Evolutionary conservation across 306 rosid species (phyloP).

Genomic region (Castanea sativa): DNA sequence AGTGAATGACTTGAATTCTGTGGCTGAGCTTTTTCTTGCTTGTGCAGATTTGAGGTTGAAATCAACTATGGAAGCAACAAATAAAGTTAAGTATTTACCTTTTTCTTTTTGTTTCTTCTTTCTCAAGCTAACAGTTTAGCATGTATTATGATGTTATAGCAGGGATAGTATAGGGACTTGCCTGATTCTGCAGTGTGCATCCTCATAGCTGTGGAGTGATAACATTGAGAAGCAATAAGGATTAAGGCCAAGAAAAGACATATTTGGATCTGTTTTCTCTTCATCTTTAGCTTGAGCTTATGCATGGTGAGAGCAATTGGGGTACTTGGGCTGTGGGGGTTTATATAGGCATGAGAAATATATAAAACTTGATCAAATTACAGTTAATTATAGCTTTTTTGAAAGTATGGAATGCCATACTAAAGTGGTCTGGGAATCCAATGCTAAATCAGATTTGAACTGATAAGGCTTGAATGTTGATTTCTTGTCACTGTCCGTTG

Average conservation of each 20-base stretch:
- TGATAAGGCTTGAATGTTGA: background rate
- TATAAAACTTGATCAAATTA: background rate
- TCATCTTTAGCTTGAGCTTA: conserved; percentile 21
- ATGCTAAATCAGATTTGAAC: conserved; percentile 6
- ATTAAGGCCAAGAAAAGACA: conserved; percentile 18
- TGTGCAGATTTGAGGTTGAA: background rate
- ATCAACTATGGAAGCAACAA: background rate
- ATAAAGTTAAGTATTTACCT: background rate
- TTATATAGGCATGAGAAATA: conserved; percentile 9
- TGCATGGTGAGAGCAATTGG: conserved; percentile 4
- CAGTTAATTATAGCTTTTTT: conserved; percentile 15
- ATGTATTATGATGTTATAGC: background rate
- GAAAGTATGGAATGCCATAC: conserved; percentile 11
- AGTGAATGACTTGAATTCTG: conserved; percentile 11
- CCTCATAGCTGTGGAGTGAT: conserved; percentile 1
- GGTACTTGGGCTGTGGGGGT: background rate
- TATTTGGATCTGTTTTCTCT: background rate
- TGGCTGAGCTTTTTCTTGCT: conserved; percentile 14
- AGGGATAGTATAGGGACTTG: conserved; percentile 4
- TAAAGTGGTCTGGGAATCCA: conserved; percentile 32
- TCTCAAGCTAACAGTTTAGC: background rate
- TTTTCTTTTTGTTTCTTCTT: background rate
- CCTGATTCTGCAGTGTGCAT: conserved; percentile 19
- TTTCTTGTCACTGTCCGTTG: conserved; percentile 21
- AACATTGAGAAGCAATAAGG: conserved; percentile 10